Conservation (phyloP, 108 stramenopile genomes). For the Skeletonema potamos region DNA sequence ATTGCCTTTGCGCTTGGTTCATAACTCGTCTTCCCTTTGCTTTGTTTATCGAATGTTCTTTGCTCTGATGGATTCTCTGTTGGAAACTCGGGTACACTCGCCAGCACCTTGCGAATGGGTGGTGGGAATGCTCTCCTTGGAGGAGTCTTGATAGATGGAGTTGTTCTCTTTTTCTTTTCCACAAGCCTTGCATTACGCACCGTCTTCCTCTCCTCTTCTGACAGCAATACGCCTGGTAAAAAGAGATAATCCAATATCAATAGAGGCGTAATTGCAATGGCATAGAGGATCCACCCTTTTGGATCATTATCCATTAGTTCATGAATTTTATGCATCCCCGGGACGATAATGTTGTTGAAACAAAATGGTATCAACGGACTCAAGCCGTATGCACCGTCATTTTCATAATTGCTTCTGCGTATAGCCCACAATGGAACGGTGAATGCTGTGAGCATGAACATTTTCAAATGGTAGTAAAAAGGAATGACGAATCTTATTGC, state of each 20-base stretch:
- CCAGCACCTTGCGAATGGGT: background rate
- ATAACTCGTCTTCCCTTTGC: too few species aligned
- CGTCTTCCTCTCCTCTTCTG: constrained; percentile 25
- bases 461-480: constrained; percentile 50
- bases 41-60: too few species aligned
- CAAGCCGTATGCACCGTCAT: constrained; percentile 2
- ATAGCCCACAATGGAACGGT: constrained; percentile 25
- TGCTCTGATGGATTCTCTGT: background rate
- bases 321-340: constrained; percentile 41
- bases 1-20: too few species aligned
- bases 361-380: constrained; percentile 33
- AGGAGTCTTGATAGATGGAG: background rate
- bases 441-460: constrained; percentile 45
- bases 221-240: constrained; percentile 38
- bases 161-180: background rate
- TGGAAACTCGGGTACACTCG: background rate
- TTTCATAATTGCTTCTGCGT: background rate
- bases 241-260: constrained; percentile 39
- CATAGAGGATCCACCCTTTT: constrained; percentile 10
- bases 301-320: constrained; percentile 44
- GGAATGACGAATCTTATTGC: constrained; percentile 35
- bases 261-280: constrained; percentile 30
- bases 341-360: constrained; percentile 46
- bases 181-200: constrained; percentile 1
- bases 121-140: background rate